Conservation (phyloP, 2,329 filamentous ascomycete species). For the Penicillium concentricum region DNA sequence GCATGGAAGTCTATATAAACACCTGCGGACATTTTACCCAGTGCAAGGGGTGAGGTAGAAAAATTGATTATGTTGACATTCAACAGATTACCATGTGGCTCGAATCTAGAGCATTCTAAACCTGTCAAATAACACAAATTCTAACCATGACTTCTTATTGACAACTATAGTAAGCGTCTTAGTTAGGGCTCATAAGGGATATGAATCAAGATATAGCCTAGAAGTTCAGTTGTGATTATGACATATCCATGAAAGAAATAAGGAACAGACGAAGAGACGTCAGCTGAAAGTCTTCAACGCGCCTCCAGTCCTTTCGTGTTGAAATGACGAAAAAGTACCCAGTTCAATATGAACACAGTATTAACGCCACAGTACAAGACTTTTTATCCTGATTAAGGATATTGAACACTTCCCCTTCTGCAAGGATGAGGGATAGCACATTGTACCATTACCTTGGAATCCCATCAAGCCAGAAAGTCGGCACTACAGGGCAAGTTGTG, state of each 20-base stretch:
- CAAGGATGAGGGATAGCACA: neutral
- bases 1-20: neutral
- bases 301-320: neutral
- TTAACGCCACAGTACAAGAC: neutral
- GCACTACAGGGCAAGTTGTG: no score
- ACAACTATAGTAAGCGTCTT: neutral
- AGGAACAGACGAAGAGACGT: neutral
- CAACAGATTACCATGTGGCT: neutral
- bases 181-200: no score
- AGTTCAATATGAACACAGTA: neutral
- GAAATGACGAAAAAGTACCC: neutral
- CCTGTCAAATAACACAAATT: neutral
- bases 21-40: neutral
- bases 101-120: neutral
- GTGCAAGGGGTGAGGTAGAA: conserved; percentile 7
- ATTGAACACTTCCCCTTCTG: neutral
- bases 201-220: neutral
- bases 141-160: neutral
- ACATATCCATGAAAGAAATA: no score
- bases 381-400: no score
- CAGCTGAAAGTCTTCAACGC: neutral
- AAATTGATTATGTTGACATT: no score
- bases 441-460: neutral
- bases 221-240: no score
- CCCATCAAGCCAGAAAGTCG: no score